Evolutionary conservation across 352 stramenopile genomes (phyloP), one percentile per base, ranked within the genome.

Genomic region (Saprolegnia diclina): DNA sequence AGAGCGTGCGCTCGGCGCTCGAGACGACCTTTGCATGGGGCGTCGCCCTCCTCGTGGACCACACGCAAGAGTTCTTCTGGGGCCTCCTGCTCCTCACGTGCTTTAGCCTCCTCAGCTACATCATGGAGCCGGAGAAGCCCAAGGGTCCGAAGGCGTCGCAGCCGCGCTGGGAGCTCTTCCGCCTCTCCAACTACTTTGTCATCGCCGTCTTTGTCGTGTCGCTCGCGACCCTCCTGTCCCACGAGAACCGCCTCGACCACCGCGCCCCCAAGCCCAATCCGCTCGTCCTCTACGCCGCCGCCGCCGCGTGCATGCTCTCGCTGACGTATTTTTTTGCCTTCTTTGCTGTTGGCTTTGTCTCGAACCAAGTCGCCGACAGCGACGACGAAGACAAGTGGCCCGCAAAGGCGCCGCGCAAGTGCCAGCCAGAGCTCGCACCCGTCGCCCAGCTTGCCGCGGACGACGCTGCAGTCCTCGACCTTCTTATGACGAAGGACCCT

Each of bases 321-420:
- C 57, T 72, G 19, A 62, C 65, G 32, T 72, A 67, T 54, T 67
- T 72, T 66, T 67, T 67, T 26, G 55, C 55, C 22, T 72, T 72
- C 40, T 67, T 72, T 26, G 55, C 55, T 24, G 48, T 67, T 7
- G 48, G 45, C 5, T 72, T 72, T 38, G 55, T 64, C 14, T 67
- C 65, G 5, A 59, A 68, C 35, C 52, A 70, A 62, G 46, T 64
- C n/a, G 13, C 53, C 18, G 54, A 64, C 22, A 35, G 62, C 40
- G 54, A 64, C 22, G 63, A 61, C 42, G 52, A 64, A 32, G 45
- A 61, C 21, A 64, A 50, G 19, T 40, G 45, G 45, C 53, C 53
- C 19, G 35, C 26, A 40, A 59, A 40, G 7, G 16, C 13, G 53
- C 13, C 35, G 3, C 13, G 19, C 13, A 61, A 59, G 45, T 72